Base-by-base conservation (phyloP, 2,329 filamentous ascomycete species). In the Epichloe amarillans region DNA sequence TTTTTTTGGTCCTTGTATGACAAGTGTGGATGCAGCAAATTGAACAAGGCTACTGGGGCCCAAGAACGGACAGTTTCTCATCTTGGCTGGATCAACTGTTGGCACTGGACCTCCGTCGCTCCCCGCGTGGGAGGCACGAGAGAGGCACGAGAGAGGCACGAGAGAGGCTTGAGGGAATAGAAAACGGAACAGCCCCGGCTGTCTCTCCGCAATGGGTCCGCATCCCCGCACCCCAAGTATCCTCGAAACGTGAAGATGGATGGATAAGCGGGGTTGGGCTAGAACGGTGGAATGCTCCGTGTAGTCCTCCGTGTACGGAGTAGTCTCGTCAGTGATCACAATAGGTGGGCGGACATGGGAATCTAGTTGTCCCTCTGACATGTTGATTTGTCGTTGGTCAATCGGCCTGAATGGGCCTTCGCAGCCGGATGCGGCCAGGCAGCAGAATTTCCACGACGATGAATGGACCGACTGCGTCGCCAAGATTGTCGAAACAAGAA, bases 401-500 rank as follows among this genome's bases (percentile, higher is more conserved):
- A 45, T n/a, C 10, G n/a, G 39, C 6, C 26, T 35, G 19, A 2
- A 26, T 26, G 23, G 23, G 26, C 26, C 26, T n/a, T 6, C 8
- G 6, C 36, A 30, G 17, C 47, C 49, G 51, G 48, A 50, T 48
- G 36, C 49, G 38, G 41, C 40, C 55, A 64, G 62, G 62, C 61
- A 64, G 56, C 62, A 63, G 62, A 54, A 62, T 65, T 64, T 53
- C 51, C 51, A 47, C 46, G 26, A 21, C 54, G 39, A 46, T 62
- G 58, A 63, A 54, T 61, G 61, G 61, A 50, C 50, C n/a, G 15
- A 35, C 7, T 17, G n/a, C 19, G 17, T 19, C 19, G 35, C 33
- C 40, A 12, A 44, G 42, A 44, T 23, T 21, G 36, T 30, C 19
- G 21, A 21, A 42, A 19, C 40, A 21, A 12, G 11, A 12, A 42